Evolutionary conservation across 1,139 yeast genomes (phyloP), one percentile per base, ranked within the genome.

Genomic region (Kodamaea derodonti): DNA sequence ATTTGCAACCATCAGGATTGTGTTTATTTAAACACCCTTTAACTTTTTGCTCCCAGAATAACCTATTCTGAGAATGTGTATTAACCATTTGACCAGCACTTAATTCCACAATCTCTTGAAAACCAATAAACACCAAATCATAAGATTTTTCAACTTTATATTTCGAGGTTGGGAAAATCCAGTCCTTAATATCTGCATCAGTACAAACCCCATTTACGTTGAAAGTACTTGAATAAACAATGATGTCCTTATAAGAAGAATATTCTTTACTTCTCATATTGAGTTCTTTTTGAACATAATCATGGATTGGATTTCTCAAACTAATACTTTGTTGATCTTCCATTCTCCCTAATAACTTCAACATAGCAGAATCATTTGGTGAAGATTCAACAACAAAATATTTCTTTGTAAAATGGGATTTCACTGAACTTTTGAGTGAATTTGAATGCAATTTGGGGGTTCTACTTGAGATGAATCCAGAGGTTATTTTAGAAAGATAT

Each of bases 21-120:
- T 53, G 40, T 7, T 53, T 51, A 42, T 84, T 80, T 35, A 94
- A 61, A 11, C 81, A 69, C 14, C 62, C 59, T 32, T 75, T 65
- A 18, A 92, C 73, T 39, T 76, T 78, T 33, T 67, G 66, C 45
- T 88, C 97, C 99, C 99, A 94, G 45, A 74, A 77, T 23, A 68
- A 58, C 41, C 84, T 74, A 36, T 84, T 80, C 23, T 73, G 74
- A 0, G 84, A 76, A 56, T 92, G 95, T 1, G 87, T 80, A 34
- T 81, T 79, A 41, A 92, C 72, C 75, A 92, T 88, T 52, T 88
- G 92, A 2, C 94, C 86, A 0, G 99, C 87, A 4, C 90, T 83
- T 33, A 94, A 65, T 56, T 90, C 97, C 10, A 92, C 92, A 34
- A 92, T 81, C 54, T 94, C 99, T 57, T 94, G 96, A 37, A 94